A percentile compares a stretch with the other conserved stretches of the same genome.
Conservation (phyloP, 768 basidiomycete genomes). For the Terana coerulea region DNA sequence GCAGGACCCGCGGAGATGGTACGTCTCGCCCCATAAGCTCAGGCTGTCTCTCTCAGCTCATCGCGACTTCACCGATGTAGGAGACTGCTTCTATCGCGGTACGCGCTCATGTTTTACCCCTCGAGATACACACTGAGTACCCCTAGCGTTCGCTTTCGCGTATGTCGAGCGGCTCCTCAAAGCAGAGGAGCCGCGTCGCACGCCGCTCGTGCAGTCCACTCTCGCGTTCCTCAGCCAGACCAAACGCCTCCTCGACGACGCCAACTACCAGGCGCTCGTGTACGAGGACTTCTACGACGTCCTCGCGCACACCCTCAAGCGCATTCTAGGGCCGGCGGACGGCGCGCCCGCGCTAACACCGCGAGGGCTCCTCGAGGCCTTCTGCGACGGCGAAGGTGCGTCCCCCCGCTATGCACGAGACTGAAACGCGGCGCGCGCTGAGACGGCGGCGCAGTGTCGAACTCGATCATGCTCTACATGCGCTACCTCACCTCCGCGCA, state of each 20-base stretch:
- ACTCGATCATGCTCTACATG: slow-evolving; percentile 75
- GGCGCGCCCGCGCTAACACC: slow-evolving; percentile 34
- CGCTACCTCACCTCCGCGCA: slow-evolving; percentile 82
- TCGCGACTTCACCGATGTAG: slow-evolving; percentile 28
- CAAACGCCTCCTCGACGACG: slow-evolving; percentile 45
- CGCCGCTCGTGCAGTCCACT: slow-evolving; percentile 44
- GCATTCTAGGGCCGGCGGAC: slow-evolving; percentile 35
- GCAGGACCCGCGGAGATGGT: slow-evolving; percentile 71
- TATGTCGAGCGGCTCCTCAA: slow-evolving; percentile 71
- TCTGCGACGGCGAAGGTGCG: slow-evolving; percentile 52
- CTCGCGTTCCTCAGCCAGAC: slow-evolving; percentile 50
- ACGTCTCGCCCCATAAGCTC: background rate
- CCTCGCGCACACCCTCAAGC: slow-evolving; percentile 42
- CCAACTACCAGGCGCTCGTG: slow-evolving; percentile 63
- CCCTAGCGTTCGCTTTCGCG: slow-evolving; percentile 73
- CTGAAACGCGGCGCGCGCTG: background rate
- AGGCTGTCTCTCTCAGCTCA: background rate
- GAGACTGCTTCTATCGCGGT: slow-evolving; percentile 94
- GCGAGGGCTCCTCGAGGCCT: slow-evolving; percentile 41
- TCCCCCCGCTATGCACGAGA: background rate
- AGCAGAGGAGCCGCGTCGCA: slow-evolving; percentile 31
- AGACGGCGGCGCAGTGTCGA: slow-evolving; percentile 47
- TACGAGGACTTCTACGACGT: slow-evolving; percentile 74
- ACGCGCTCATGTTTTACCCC: slow-evolving; percentile 21
- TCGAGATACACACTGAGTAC: slow-evolving; percentile 3